Base-by-base conservation (phyloP, 2,329 filamentous ascomycete species). In the Aspergillus arachidicola region DNA sequence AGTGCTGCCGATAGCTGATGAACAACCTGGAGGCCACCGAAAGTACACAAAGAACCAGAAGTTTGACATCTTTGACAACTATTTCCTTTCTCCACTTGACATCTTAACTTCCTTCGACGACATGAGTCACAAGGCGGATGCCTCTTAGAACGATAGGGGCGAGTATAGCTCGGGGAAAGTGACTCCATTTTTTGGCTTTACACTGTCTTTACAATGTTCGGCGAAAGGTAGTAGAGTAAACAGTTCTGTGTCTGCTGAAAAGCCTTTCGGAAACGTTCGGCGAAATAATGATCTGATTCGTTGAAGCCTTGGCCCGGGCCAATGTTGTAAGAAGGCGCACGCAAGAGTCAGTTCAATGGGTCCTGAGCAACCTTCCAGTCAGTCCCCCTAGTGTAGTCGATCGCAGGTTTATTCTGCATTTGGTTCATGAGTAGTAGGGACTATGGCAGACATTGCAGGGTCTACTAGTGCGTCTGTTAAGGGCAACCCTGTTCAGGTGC, bases 131-230 rank as follows among this genome's bases (percentile, higher is more conserved):
- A 72, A 16, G 70, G 70, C 32, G 64, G 63, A 36, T 66, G 67
- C 30, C 69, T 54, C 58, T 72, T 72, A 34, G 70, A 72, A 14
- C 68, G 68, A 36, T 72, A 72, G 9, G 70, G 70, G 7, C 70
- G 70, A 34, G 55, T 28, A 30, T 58, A 48, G 1, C 30, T 50
- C 12, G 32, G 19, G 50, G 50, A 7, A 34, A 23, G 19, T 4
- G 32, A 36, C 51, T 54, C 51, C 51, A 54, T 36, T 5, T 7
- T 7, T 54, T 28, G 26, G 6, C 26, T 28, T 28, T 28, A 28
- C 26, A 28, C 51, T n/a, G 11, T 23, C 11, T 23, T 14, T 36
- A 23, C 7, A 19, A 16, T 23, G 14, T 36, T 54, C 30, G 50
- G 50, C n/a, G 30, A 23, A 54, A 9, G 7, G 4, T 21, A 26